Conservation (phyloP, 2,329 filamentous ascomycete species). For the Ceratocystis harringtonii region DNA sequence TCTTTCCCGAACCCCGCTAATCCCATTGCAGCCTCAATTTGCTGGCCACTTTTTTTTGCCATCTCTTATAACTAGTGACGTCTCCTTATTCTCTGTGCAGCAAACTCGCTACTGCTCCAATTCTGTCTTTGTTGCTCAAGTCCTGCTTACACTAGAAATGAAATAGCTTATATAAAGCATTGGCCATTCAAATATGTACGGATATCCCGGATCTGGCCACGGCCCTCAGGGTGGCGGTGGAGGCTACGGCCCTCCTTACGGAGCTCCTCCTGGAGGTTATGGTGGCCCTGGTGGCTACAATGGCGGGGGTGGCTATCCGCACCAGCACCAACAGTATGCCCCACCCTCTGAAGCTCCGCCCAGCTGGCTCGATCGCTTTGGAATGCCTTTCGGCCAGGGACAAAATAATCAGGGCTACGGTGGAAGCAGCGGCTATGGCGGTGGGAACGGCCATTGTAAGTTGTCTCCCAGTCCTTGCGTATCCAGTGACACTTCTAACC, state of each 20-base stretch:
- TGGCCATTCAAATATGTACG: slow-evolving; percentile 14
- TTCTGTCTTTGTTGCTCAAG: not conserved
- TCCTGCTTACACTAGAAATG: not conserved
- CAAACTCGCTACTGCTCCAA: too few species aligned
- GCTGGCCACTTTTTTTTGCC: not conserved
- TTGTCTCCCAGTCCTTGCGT: not conserved
- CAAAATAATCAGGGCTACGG: slow-evolving; percentile 6
- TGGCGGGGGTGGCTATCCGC: slow-evolving; percentile 23
- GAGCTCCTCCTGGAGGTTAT: slow-evolving; percentile 18
- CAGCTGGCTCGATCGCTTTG: slow-evolving; percentile 18
- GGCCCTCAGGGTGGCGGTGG: slow-evolving; percentile 16
- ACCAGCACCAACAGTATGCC: slow-evolving; percentile 19
- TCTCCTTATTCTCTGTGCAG: not conserved
- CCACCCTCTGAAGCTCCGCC: slow-evolving; percentile 19
- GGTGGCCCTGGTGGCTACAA: slow-evolving; percentile 19
- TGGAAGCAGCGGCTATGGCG: not conserved
- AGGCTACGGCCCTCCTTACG: slow-evolving; percentile 17
- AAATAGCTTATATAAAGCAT: not conserved
- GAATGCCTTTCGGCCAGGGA: slow-evolving; percentile 14
- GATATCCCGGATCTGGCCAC: slow-evolving; percentile 18
- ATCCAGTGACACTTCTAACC: not conserved
- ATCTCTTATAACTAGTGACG: not conserved
- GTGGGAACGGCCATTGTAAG: slow-evolving; percentile 2
- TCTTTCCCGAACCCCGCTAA: slow-evolving; percentile 3
- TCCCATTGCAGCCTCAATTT: not conserved